Evolutionary conservation across 768 basidiomycete genomes (phyloP), one percentile per base, ranked within the genome.

Genomic region (Boletus patriciae): DNA sequence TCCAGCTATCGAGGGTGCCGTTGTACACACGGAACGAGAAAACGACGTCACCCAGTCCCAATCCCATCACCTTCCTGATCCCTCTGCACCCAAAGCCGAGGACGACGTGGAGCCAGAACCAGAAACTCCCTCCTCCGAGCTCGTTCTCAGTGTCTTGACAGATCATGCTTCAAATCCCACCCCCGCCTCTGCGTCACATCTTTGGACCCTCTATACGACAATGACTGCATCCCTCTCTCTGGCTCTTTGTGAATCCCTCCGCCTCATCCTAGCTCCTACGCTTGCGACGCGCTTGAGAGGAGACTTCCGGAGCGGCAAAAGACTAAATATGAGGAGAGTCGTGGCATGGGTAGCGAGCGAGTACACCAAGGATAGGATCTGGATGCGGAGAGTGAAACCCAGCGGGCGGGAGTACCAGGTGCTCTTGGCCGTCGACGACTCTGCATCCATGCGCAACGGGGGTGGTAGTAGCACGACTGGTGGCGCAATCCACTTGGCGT

Each of bases 321-420:
- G 96, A 19, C 82, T 99, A 31, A 98, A 98, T 73, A 98, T 98
- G 96, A 94, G 95, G 71, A 95, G 95, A 75, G 93, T 98, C 71
- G 95, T 99, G 58, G 86, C 91, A 4, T 98, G 96, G 78, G 95
- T 99, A 58, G 96, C 97, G 36, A 92, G 90, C 74, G 97, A 99
- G 75, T 99, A 92, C 78, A 98, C 95, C 50, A 98, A 98, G 72
- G 96, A 99, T 80, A 95, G 95, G 75, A 98, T 98, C 61, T 99
- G 97, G 97, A 78, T 98, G 36, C 88, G 96, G 25, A 83, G 97
- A 21, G 97, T 95, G 4, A 86, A 90, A 48, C 96, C 97, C 6
- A 94, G 92, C 69, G 86, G 91, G 65, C 83, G 97, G 46, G 95
- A 97, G 68, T 98, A 98, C 72, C 96, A 99, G 67, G 85, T 99